Base-by-base conservation (phyloP, 2,329 filamentous ascomycete genomes). In the Aspergillus sp. region DNA sequence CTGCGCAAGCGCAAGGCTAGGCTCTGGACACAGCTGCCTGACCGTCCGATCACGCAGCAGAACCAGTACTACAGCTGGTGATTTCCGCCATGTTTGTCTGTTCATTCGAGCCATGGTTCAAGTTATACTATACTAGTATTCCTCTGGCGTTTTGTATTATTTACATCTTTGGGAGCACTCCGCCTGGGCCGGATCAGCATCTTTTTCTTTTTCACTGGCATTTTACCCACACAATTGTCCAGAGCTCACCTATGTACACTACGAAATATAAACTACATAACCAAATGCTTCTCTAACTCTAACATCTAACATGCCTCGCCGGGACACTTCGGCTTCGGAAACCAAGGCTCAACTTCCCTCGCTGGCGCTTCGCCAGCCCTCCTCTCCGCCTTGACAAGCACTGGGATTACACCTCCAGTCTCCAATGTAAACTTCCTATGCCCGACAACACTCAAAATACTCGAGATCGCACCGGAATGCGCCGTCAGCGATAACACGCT, bases 11-110 rank as follows among this genome's bases (percentile, higher is more conserved):
- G 84, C 54, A 87, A 87, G 69, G 84, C 87, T 60, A 90, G 90
- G 62, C 86, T 93, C 15, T 97, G 93, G 93, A 84, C 89, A 12
- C 91, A 93, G 67, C 79, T 98, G 53, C 93, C 93, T 7, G 91
- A 97, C 74, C 86, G 93, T 61, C 90, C 89, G 6, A 82, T 99
- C 55, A 88, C 88, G 61, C 87, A 87, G 37, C 93, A 97, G 79
- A 85, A 90, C 66, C 93, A 91, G 71, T 96, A 95, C 75, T 96
- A 96, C 76, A 86, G 89, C 60, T 99, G 93, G 93, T 98, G 88
- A 71, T 64, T 19, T 54, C 30, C 41, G 48, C 47, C 51, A 24
- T 58, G 53, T 59, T 33, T 54, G 50, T 57, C 56, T 37, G 45
- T 54, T 40, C 52, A 37, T 39, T 42, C 17, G 12, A 44, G 47